These are phyloP conservation scores for Alternaria postmessia DNA, from an alignment of 2,329 filamentous ascomycete genomes.

Conservation along the genomic window DNA sequence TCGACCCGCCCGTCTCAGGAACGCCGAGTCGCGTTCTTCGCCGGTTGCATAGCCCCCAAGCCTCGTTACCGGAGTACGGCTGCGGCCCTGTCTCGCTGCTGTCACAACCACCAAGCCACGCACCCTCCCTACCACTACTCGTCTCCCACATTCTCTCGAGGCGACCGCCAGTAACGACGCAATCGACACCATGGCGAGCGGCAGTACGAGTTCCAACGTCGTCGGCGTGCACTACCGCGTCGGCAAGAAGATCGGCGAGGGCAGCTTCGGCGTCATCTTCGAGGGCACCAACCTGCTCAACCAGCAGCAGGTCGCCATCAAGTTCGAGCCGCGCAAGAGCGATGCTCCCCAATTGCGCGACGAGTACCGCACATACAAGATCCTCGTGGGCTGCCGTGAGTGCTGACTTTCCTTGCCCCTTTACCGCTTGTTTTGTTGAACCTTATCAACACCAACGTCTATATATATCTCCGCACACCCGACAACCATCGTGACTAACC, in stretches of 20 bases:
- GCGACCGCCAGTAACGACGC: slow-evolving; percentile 12
- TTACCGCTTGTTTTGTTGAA: slow-evolving; percentile 13
- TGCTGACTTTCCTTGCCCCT: slow-evolving; percentile 44
- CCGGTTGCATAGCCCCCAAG: slow-evolving; percentile 24
- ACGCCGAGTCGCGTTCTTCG: slow-evolving; percentile 25
- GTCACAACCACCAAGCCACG: slow-evolving; percentile 13
- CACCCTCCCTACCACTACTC: slow-evolving; percentile 17
- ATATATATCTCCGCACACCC: not conserved
- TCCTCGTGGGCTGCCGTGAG: slow-evolving; percentile 98
- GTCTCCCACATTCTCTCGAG: slow-evolving; percentile 11
- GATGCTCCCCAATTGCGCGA: slow-evolving; percentile 97
- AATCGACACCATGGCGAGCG: slow-evolving; percentile 74
- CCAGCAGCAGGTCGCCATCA: slow-evolving; percentile 99
- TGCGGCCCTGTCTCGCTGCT: slow-evolving; percentile 31
- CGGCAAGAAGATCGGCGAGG: slow-evolving; percentile 99
- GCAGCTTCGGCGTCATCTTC: slow-evolving; percentile 98
- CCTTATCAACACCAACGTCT: not conserved
- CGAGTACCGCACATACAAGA: slow-evolving; percentile 99
- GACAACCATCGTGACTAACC: slow-evolving; percentile 20
- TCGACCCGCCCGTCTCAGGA: slow-evolving; percentile 13
- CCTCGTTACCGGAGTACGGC: slow-evolving; percentile 30
- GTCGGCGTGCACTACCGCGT: slow-evolving; percentile 99
- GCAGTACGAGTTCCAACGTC: slow-evolving; percentile 92
- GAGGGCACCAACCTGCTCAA: slow-evolving; percentile 98
- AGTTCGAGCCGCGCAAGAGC: slow-evolving; percentile 99